Base-by-base conservation (phyloP, 768 basidiomycete genomes). In the Lyophyllum shimeji region DNA sequence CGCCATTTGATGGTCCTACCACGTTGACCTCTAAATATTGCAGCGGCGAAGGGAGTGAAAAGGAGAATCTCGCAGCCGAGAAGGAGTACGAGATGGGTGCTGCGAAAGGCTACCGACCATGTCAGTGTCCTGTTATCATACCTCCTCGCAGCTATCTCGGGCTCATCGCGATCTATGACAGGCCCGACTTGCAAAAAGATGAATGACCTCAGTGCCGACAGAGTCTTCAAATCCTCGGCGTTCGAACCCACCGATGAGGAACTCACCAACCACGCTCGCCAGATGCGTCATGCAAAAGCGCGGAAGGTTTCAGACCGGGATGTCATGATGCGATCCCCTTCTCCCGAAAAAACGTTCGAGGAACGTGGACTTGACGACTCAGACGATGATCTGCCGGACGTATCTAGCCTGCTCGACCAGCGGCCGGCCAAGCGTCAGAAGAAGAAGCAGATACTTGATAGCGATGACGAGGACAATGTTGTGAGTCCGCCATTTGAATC, bases 181-280 rank as follows among this genome's bases (percentile, higher is more conserved):
- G 85, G 88, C 66, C 86, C 86, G 7, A 82, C 74, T 1, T 94
- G 92, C 71, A 82, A 84, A 64, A 78, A 78, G 62, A 84, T 85
- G 76, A 78, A 81, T 51, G 82, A 88, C 57, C 72, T 82, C 17
- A 70, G 71, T 7, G 69, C 74, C 8, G 69, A 69, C 24, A 79
- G 77, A 51, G 70, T 86, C 25, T 94, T 88, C 78, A 76, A 76
- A 44, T 76, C 84, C 1, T 67, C 71, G 1, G 88, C 89, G 0
- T 93, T 94, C 63, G 82, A 87, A 62, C 88, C 90, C 0, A 76
- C 82, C 0, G 77, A 78, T 2, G 80, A 84, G 34, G 86, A 89
- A 53, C 62, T 89, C 8, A 67, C 67, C 13, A 64, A 71, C 4
- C 72, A 78, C 18, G 67, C 69, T 15, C 73, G 73, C n/a, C 65